These are phyloP conservation scores for Saccharomycopsis hybrid DNA, from an alignment of 1,139 yeast species.

Conservation along the genomic window DNA sequence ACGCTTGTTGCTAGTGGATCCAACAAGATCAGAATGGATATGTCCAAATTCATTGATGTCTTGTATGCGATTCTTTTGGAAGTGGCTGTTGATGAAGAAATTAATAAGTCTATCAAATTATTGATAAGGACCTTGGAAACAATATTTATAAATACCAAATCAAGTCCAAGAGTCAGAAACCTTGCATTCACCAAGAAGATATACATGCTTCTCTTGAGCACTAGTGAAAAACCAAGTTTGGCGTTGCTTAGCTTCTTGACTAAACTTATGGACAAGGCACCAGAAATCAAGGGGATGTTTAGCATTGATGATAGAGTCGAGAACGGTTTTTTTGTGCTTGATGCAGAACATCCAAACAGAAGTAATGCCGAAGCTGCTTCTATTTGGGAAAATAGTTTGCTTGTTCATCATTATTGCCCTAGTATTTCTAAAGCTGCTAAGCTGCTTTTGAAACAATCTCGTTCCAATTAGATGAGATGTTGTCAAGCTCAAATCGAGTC, in stretches of 20 bases:
- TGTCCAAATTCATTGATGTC: constrained; percentile 67
- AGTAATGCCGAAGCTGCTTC: constrained; percentile 84
- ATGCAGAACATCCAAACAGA: constrained; percentile 63
- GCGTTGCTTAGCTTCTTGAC: constrained; percentile 75
- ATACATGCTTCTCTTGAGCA: constrained; percentile 56
- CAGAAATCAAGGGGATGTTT: constrained; percentile 66
- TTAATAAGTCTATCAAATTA: constrained; percentile 83
- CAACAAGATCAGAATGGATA: constrained; percentile 57
- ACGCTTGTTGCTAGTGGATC: constrained; percentile 73
- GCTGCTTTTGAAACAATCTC: constrained; percentile 30
- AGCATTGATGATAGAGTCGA: constrained; percentile 85
- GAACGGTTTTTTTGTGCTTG: constrained; percentile 65
- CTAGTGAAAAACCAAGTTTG: constrained; percentile 83
- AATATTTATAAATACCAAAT: constrained; percentile 70
- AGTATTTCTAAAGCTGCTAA: constrained; percentile 55
- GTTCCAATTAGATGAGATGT: constrained; percentile 28
- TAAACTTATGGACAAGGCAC: constrained; percentile 62
- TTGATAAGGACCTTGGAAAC: constrained; percentile 71
- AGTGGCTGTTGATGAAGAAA: constrained; percentile 69
- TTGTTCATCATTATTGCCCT: constrained; percentile 80
- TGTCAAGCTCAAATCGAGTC: too few species aligned
- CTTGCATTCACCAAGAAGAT: constrained; percentile 79
- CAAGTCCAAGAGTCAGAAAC: constrained; percentile 68
- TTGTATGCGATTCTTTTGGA: constrained; percentile 62
- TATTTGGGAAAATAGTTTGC: constrained; percentile 76